These are phyloP conservation scores for Blastobotrys attinorum DNA, from an alignment of 805 yeast species.

Conservation along the genomic window DNA sequence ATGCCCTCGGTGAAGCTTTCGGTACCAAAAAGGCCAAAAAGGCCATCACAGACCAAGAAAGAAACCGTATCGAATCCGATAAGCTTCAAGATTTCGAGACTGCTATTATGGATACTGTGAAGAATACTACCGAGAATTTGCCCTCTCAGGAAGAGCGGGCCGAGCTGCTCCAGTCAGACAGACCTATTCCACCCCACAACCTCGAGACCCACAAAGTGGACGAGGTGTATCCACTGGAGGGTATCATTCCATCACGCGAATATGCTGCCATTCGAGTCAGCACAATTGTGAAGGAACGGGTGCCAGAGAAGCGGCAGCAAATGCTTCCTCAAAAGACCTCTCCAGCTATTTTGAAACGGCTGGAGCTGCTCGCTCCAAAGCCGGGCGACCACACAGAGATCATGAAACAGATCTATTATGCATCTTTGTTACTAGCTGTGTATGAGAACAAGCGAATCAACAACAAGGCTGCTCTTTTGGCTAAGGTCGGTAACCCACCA, in stretches of 20 bases:
- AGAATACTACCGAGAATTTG: conserved; percentile 56
- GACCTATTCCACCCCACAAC: conserved; percentile 78
- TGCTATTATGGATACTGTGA: conserved; percentile 77
- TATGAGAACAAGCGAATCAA: conserved; percentile 63
- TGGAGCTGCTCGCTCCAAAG: conserved; percentile 16
- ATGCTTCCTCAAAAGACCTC: conserved; percentile 58
- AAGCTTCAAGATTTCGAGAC: conserved; percentile 64
- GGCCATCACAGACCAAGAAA: conserved; percentile 71
- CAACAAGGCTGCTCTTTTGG: conserved; percentile 50
- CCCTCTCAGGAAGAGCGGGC: conserved; percentile 65
- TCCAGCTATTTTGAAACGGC: conserved; percentile 42
- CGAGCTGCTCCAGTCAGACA: conserved; percentile 48
- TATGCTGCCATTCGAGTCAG: conserved; percentile 56
- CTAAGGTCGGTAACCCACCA: conserved; percentile 58
- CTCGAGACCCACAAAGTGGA: conserved; percentile 75
- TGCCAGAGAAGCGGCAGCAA: conserved; percentile 42
- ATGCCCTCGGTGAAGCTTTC: conserved; percentile 86
- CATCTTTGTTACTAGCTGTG: conserved; percentile 72
- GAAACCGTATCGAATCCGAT: conserved; percentile 81
- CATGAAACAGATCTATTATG: conserved; percentile 67
- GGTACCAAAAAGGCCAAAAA: conserved; percentile 96
- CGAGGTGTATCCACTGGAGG: conserved; percentile 69
- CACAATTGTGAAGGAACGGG: conserved; percentile 45
- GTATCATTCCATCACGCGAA: conserved; percentile 63
- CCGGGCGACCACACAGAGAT: conserved; percentile 43